Conservation (phyloP, 1,139 yeast genomes). For the Zhuliangozyma blackwelliae region DNA sequence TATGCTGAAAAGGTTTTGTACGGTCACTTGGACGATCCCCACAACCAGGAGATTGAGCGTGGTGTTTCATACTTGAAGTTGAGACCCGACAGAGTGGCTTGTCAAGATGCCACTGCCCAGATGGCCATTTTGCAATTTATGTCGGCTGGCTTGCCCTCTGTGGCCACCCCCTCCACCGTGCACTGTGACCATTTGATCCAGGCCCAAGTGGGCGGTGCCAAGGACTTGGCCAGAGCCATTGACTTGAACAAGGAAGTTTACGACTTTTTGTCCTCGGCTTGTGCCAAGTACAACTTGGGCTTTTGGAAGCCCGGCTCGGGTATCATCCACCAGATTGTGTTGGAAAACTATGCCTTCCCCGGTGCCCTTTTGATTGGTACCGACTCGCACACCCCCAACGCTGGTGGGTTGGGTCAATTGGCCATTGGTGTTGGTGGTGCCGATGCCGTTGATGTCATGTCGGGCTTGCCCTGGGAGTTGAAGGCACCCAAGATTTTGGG, state of each 20-base stretch:
- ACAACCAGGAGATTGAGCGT: slow-evolving; percentile 90
- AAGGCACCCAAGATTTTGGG: slow-evolving; percentile 98
- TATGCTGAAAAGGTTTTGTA: slow-evolving; percentile 95
- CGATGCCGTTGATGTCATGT: slow-evolving; percentile 98
- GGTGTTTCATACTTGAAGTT: slow-evolving; percentile 95
- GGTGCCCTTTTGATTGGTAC: slow-evolving; percentile 97
- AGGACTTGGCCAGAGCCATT: slow-evolving; percentile 92
- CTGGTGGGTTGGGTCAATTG: slow-evolving; percentile 98
- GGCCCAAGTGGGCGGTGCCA: slow-evolving; percentile 91
- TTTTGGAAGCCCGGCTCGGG: slow-evolving; percentile 99
- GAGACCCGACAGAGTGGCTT: slow-evolving; percentile 98
- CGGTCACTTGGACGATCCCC: slow-evolving; percentile 96
- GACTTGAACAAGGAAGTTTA: slow-evolving; percentile 93
- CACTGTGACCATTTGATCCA: slow-evolving; percentile 99
- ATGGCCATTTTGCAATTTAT: slow-evolving; percentile 98
- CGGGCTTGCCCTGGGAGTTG: slow-evolving; percentile 94
- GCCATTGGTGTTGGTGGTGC: slow-evolving; percentile 99
- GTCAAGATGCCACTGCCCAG: slow-evolving; percentile 99
- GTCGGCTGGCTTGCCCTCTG: slow-evolving; percentile 94
- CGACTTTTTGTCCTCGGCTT: slow-evolving; percentile 89
- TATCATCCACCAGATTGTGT: slow-evolving; percentile 94
- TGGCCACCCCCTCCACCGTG: slow-evolving; percentile 95
- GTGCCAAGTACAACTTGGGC: slow-evolving; percentile 97
- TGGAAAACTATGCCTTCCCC: slow-evolving; percentile 98
- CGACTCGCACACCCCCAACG: slow-evolving; percentile 98